phyloP scores from a whole-genome alignment of 257 asterid genomes.

The Solanum appendiculatum region DNA sequence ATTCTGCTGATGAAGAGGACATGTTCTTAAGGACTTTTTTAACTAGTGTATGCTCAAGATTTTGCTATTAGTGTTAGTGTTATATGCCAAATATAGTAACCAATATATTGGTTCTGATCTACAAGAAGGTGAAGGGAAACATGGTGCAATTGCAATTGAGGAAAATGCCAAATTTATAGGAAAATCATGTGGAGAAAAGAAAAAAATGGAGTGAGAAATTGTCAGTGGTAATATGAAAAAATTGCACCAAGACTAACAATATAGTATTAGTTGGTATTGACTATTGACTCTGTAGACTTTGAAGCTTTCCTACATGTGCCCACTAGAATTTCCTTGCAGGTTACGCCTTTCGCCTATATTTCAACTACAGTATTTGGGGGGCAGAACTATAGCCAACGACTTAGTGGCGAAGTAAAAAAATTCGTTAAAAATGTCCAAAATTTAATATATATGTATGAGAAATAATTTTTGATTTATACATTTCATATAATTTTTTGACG shows the following conservation, averaged over 20 bases:
- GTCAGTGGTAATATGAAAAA: neutral
- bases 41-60: neutral
- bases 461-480: no score
- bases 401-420: no score
- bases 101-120: neutral
- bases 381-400: neutral
- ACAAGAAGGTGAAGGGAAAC: neutral
- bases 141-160: neutral
- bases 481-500: no score
- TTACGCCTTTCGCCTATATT: neutral
- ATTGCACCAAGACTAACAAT: neutral
- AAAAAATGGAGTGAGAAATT: neutral
- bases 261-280: neutral
- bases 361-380: neutral
- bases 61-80: neutral
- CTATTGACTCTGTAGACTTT: neutral
- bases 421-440: accelerated
- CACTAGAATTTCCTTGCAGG: neutral
- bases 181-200: neutral
- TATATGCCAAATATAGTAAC: neutral
- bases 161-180: neutral
- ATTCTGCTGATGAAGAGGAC: neutral
- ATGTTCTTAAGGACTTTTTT: slow-evolving; percentile 11
- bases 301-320: neutral
- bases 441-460: no score